phyloP scores from a whole-genome alignment of 257 asterid genomes.

The Ehretia macrophylla region DNA sequence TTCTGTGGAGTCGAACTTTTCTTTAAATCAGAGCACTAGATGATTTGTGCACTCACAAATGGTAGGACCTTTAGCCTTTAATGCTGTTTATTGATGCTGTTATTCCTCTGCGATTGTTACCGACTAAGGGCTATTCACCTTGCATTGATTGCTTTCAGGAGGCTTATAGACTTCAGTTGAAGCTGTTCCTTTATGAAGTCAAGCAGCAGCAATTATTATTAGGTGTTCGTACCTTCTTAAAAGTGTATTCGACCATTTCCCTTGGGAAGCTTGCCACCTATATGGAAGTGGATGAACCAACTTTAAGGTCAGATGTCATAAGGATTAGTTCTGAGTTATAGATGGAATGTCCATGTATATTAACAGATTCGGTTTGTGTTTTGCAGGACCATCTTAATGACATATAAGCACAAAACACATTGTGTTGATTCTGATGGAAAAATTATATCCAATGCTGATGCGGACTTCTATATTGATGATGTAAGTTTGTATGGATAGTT shows the following conservation, averaged over 20 bases:
- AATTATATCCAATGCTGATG: constrained; percentile 69
- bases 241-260: constrained; percentile 84
- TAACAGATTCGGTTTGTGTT: constrained; percentile 9
- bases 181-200: constrained; percentile 85
- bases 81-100: too few species aligned
- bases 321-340: neutral
- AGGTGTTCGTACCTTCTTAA: constrained; percentile 75
- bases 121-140: too few species aligned
- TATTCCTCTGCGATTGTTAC: too few species aligned
- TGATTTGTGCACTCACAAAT: too few species aligned
- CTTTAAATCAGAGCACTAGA: too few species aligned
- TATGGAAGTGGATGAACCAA: constrained; percentile 87
- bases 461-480: constrained; percentile 78
- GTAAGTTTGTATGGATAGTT: constrained; percentile 38
- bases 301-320: constrained; percentile 50
- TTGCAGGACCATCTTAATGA: constrained; percentile 84
- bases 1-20: too few species aligned
- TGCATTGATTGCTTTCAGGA: constrained; percentile 39
- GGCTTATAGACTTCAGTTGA: constrained; percentile 83
- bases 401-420: constrained; percentile 95
- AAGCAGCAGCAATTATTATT: constrained; percentile 86
- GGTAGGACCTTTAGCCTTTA: too few species aligned
- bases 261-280: constrained; percentile 71
- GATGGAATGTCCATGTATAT: neutral
- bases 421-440: constrained; percentile 72